These are phyloP conservation scores for Zygosaccharomyces siamensis DNA, from an alignment of 805 yeast species.

Conservation along the genomic window DNA sequence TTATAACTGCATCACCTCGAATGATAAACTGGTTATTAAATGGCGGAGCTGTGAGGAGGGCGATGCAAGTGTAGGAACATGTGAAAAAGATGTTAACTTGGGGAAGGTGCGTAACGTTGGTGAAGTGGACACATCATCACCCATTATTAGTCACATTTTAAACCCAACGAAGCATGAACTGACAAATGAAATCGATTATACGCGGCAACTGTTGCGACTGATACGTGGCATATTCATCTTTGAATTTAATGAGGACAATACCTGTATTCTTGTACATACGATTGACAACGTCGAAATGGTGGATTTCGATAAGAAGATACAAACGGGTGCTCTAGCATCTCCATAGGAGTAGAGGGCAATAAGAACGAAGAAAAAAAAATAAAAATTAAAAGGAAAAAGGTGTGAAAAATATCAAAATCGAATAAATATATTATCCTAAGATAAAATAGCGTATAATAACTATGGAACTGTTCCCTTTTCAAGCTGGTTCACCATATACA, in stretches of 20 bases:
- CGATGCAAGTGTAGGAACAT: conserved; percentile 4
- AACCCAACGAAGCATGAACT: conserved; percentile 14
- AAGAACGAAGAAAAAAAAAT: not conserved
- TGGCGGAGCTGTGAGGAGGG: conserved; percentile 27
- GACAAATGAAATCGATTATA: conserved; percentile 3
- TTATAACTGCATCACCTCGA: conserved; percentile 16
- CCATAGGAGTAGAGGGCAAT: not conserved
- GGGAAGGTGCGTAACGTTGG: conserved; percentile 6
- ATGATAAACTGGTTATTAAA: conserved; percentile 26
- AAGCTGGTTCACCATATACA: conserved; percentile 29
- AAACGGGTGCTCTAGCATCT: conserved; percentile 25
- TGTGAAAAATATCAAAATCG: not conserved
- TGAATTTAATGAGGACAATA: conserved; percentile 55
- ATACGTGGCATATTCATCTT: conserved; percentile 55
- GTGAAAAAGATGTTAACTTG: not conserved
- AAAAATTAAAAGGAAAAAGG: not conserved
- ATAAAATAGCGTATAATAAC: not conserved
- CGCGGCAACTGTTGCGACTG: conserved; percentile 7
- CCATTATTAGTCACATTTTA: conserved; percentile 16
- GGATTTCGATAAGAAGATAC: conserved; percentile 38
- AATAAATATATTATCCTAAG: not conserved
- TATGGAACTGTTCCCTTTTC: not conserved
- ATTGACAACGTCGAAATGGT: conserved; percentile 61
- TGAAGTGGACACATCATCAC: conserved; percentile 9
- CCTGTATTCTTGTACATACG: conserved; percentile 55